phyloP scores from a whole-genome alignment of 805 yeast species.

The Ogataea trehalophila region DNA sequence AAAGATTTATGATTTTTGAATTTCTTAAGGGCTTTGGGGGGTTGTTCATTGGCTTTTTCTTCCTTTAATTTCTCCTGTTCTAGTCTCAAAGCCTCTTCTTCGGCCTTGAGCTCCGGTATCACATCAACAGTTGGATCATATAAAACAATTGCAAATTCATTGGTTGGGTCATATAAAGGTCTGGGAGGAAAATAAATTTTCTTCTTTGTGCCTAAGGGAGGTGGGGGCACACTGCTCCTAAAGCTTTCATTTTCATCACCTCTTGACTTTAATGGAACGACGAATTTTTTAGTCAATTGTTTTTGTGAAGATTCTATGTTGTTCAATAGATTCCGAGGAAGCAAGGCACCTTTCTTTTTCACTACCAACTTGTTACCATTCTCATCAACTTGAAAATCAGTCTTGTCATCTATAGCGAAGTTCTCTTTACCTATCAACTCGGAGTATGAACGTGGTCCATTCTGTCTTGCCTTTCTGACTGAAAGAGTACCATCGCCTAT shows the following conservation, averaged over 20 bases:
- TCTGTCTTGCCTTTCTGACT: constrained; percentile 25
- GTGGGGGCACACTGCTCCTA: constrained; percentile 44
- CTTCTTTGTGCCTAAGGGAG: constrained; percentile 80
- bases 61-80: constrained; percentile 24
- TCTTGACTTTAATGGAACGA: constrained; percentile 51
- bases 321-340: constrained; percentile 46
- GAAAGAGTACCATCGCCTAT: constrained; percentile 11
- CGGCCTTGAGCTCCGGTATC: constrained; percentile 28
- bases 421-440: constrained; percentile 28
- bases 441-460: constrained; percentile 38
- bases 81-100: constrained; percentile 21
- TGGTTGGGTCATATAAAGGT: constrained; percentile 92
- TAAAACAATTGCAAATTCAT: constrained; percentile 88
- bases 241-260: constrained; percentile 30
- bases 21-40: constrained; percentile 29
- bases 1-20: constrained; percentile 55
- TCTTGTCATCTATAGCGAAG: constrained; percentile 27
- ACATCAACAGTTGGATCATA: constrained; percentile 92
- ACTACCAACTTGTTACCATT: constrained; percentile 21
- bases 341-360: constrained; percentile 54
- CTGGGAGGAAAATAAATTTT: constrained; percentile 71
- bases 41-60: constrained; percentile 20
- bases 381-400: constrained; percentile 23
- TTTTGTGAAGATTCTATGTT: constrained; percentile 37
- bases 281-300: constrained; percentile 45